Conservation (phyloP, 495 filamentous ascomycete species). For the Hypoxylon cercidicola region DNA sequence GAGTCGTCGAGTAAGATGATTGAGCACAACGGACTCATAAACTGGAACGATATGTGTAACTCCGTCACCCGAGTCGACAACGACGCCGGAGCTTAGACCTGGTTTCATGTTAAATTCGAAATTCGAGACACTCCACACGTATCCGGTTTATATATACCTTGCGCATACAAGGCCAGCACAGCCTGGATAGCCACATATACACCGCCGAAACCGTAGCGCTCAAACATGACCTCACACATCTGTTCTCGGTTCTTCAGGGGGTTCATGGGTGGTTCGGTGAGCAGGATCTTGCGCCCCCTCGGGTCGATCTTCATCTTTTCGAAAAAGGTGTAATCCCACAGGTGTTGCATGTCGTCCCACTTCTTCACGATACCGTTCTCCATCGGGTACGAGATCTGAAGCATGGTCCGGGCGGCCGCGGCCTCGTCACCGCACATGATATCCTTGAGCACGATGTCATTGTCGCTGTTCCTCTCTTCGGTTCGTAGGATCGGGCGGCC, state of each 20-base stretch:
- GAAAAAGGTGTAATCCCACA: constrained; percentile 98
- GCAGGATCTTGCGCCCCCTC: constrained; percentile 92
- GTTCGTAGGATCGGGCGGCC: constrained; percentile 96
- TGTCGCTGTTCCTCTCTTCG: constrained; percentile 75
- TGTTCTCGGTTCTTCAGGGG: constrained; percentile 93
- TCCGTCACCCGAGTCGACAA: constrained; percentile 97
- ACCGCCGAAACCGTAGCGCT: constrained; percentile 93
- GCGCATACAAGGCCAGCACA: constrained; percentile 95
- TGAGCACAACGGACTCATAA: constrained; percentile 95
- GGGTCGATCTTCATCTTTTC: constrained; percentile 96
- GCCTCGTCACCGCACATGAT: constrained; percentile 99
- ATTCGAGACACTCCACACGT: neutral
- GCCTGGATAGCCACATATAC: constrained; percentile 99
- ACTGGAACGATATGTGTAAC: constrained; percentile 99
- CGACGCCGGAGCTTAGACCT: constrained; percentile 94
- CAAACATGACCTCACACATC: constrained; percentile 99
- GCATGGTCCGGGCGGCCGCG: constrained; percentile 91
- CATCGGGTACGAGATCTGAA: constrained; percentile 99
- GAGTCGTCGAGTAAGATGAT: constrained; percentile 91
- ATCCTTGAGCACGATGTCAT: constrained; percentile 83
- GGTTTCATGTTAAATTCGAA: constrained; percentile 34
- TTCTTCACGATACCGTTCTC: constrained; percentile 99
- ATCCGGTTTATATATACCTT: constrained; percentile 66
- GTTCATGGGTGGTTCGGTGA: constrained; percentile 98
- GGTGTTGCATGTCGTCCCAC: constrained; percentile 99